Evolutionary conservation across 805 yeast genomes (phyloP).

Genomic region (Zygosaccharomyces siamensis): DNA sequence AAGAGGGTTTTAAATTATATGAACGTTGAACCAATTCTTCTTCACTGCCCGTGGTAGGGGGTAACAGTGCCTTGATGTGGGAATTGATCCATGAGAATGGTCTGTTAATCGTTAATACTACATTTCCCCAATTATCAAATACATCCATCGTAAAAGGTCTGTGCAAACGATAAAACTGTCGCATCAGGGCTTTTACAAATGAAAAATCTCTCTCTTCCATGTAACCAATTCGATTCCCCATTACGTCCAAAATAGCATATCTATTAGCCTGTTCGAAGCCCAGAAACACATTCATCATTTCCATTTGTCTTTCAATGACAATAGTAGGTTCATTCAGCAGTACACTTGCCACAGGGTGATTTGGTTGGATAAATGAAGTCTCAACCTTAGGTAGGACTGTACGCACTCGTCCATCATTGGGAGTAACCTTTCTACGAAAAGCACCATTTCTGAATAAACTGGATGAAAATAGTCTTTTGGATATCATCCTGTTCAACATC

Average conservation of each 20-base stretch:
- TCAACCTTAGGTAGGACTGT: conserved; percentile 5
- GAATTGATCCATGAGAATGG: conserved; percentile 89
- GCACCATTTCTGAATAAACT: conserved; percentile 12
- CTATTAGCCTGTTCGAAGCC: conserved; percentile 91
- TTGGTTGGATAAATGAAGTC: conserved; percentile 38
- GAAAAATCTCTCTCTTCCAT: conserved; percentile 80
- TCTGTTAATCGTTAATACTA: conserved; percentile 62
- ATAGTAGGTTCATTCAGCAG: conserved; percentile 75
- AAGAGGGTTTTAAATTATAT: not conserved
- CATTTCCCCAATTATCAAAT: conserved; percentile 57
- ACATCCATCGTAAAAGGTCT: conserved; percentile 79
- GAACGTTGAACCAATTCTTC: conserved; percentile 6
- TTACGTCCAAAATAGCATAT: conserved; percentile 66
- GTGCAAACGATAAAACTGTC: conserved; percentile 81
- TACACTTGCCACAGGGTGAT: conserved; percentile 53
- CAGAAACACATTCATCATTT: conserved; percentile 76
- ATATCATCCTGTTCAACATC: not conserved
- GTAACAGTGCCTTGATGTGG: conserved; percentile 68
- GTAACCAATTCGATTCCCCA: conserved; percentile 72
- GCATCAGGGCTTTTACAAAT: conserved; percentile 57
- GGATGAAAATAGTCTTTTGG: conserved; percentile 14
- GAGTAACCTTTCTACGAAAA: conserved; percentile 7
- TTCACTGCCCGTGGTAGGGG: conserved; percentile 31
- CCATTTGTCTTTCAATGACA: conserved; percentile 83
- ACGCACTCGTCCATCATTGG: not conserved